These are phyloP conservation scores for Candida nanaspora DNA, from an alignment of 805 yeast genomes.

Conservation along the genomic window DNA sequence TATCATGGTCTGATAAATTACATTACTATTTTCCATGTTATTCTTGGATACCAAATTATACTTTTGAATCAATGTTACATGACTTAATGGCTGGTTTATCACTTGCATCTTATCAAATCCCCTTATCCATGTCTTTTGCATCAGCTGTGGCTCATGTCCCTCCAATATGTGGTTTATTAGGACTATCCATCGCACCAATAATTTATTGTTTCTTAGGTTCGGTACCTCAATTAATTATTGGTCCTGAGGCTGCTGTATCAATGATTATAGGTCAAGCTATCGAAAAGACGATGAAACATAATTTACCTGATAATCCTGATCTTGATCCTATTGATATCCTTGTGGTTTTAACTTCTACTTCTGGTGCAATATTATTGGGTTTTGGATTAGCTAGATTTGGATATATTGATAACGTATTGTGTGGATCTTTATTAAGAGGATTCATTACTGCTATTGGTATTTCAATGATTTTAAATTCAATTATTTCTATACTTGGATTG, in stretches of 20 bases:
- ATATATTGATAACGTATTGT: slow-evolving; percentile 71
- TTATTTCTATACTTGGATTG: slow-evolving; percentile 68
- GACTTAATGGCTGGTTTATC: slow-evolving; percentile 84
- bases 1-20: slow-evolving; percentile 21
- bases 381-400: slow-evolving; percentile 84
- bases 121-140: slow-evolving; percentile 76
- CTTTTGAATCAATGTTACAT: slow-evolving; percentile 30
- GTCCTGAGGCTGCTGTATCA: slow-evolving; percentile 87
- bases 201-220: slow-evolving; percentile 73
- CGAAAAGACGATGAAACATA: slow-evolving; percentile 43
- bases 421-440: slow-evolving; percentile 72
- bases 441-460: slow-evolving; percentile 82
- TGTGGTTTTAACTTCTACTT: slow-evolving; percentile 61
- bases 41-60: slow-evolving; percentile 59
- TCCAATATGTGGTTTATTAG: slow-evolving; percentile 70
- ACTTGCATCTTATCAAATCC: slow-evolving; percentile 85
- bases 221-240: slow-evolving; percentile 84
- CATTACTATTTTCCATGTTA: slow-evolving; percentile 64
- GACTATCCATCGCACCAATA: slow-evolving; percentile 72
- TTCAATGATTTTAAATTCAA: slow-evolving; percentile 73
- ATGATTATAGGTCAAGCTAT: slow-evolving; percentile 76
- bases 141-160: slow-evolving; percentile 80
- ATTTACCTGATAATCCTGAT: slow-evolving; percentile 22
- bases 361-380: slow-evolving; percentile 66
- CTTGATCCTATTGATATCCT: slow-evolving; percentile 49